These are phyloP conservation scores for Fraxinus sp. DNA, from an alignment of 305 asterid species.

Conservation along the genomic window DNA sequence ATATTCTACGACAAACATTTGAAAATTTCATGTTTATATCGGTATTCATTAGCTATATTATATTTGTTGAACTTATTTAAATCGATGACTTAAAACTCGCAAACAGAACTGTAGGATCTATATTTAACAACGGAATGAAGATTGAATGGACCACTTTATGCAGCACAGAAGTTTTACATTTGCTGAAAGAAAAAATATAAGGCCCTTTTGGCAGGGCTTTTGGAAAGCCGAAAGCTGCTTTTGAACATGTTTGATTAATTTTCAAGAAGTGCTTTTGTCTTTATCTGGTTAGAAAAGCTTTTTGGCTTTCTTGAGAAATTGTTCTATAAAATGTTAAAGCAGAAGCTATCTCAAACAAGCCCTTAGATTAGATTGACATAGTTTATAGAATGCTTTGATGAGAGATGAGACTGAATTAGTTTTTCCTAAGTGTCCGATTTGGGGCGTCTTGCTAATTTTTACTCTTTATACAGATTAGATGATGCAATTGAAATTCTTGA, in stretches of 20 bases:
- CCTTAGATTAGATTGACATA: not conserved
- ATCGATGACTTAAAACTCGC: not conserved
- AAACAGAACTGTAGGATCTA: not conserved
- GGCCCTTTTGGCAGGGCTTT: not conserved
- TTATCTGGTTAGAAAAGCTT: not conserved
- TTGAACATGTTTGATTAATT: not conserved
- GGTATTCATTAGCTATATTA: not conserved
- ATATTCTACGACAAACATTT: no score
- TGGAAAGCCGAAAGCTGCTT: not conserved
- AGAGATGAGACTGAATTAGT: not conserved
- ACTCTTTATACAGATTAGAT: conserved; percentile 50
- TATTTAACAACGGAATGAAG: not conserved
- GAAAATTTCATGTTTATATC: not conserved
- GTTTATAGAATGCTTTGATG: not conserved
- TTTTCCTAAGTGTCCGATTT: not conserved
- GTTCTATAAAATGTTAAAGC: not conserved
- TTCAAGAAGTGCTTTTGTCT: not conserved
- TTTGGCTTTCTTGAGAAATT: not conserved
- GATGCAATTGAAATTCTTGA: conserved; percentile 82
- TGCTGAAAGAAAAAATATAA: not conserved
- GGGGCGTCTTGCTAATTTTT: not conserved
- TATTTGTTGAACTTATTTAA: not conserved
- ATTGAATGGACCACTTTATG: not conserved
- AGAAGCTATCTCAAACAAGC: not conserved
- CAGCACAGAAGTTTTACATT: not conserved